Percentiles rank a stretch among this genome's conserved stretches.
Evolutionary conservation across 2,329 filamentous ascomycete species (phyloP).

Genomic region (Albifimbria verrucaria): DNA sequence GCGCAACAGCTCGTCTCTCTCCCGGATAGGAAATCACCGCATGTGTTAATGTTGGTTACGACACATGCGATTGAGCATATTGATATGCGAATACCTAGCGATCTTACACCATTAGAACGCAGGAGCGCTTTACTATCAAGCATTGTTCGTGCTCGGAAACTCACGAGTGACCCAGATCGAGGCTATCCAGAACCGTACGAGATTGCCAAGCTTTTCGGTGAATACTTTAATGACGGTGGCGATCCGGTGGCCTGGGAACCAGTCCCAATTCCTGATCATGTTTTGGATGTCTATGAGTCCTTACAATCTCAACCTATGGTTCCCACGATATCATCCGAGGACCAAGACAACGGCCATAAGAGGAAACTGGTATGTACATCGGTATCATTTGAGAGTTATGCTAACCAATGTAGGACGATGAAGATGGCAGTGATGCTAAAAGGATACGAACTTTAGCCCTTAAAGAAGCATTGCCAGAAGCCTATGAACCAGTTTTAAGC

Average conservation of each 20-base stretch:
- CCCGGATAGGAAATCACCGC: constrained; percentile 23
- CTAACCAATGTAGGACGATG: constrained; percentile 16
- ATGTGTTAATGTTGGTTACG: constrained; percentile 46
- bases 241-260: constrained; percentile 43
- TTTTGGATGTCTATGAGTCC: constrained; percentile 45
- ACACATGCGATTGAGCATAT: constrained; percentile 55
- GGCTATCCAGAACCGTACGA: constrained; percentile 41
- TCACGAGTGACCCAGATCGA: constrained; percentile 38
- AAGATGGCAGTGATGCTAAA: constrained; percentile 29
- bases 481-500: constrained; percentile 27
- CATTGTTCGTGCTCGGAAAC: constrained; percentile 31
- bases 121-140: constrained; percentile 41
- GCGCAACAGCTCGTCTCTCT: constrained; percentile 16
- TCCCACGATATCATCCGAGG: constrained; percentile 19
- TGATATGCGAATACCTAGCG: constrained; percentile 38
- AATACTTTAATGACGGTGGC: constrained; percentile 37
- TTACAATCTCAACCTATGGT: constrained; percentile 34
- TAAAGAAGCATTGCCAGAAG: constrained; percentile 13
- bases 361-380: constrained; percentile 42
- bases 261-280: constrained; percentile 41
- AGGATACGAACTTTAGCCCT: constrained; percentile 22
- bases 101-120: constrained; percentile 37
- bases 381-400: not conserved
- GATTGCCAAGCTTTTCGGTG: constrained; percentile 44
- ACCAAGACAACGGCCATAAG: constrained; percentile 36